Evolutionary conservation across 495 filamentous ascomycete genomes (phyloP).

Genomic region (Penicillium tannophilum): DNA sequence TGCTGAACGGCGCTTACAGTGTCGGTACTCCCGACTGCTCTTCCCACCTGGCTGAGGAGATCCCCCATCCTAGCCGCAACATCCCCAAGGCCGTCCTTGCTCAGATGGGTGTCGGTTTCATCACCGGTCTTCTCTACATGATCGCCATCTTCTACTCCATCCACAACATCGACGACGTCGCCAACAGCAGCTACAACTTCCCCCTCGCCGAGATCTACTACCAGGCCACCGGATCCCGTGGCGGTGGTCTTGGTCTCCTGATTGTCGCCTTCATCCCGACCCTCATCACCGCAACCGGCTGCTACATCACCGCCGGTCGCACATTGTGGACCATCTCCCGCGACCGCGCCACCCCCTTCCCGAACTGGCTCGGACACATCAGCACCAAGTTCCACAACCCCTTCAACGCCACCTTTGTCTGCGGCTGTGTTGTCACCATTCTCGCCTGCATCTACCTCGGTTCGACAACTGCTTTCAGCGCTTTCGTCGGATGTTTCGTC

Average conservation of each 20-base stretch:
- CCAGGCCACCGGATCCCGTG: conserved; percentile 70
- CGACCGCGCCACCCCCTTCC: conserved; percentile 60
- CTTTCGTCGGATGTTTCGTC: conserved; percentile 71
- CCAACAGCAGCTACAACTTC: conserved; percentile 55
- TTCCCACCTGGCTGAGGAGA: conserved; percentile 81
- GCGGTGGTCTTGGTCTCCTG: conserved; percentile 59
- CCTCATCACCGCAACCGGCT: conserved; percentile 63
- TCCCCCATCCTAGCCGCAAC: conserved; percentile 58
- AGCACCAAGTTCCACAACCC: conserved; percentile 59
- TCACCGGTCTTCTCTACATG: conserved; percentile 51
- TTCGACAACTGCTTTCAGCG: conserved; percentile 71
- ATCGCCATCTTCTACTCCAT: conserved; percentile 58
- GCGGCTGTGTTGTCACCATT: conserved; percentile 59
- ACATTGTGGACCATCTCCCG: conserved; percentile 83
- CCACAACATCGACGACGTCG: conserved; percentile 40
- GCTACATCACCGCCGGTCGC: conserved; percentile 76
- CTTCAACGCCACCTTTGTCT: conserved; percentile 65
- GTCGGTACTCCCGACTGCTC: conserved; percentile 79
- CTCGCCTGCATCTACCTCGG: conserved; percentile 78
- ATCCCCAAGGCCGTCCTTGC: conserved; percentile 54
- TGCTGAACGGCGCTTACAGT: conserved; percentile 84
- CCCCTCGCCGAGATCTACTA: conserved; percentile 78
- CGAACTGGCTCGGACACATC: conserved; percentile 41
- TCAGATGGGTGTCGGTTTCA: conserved; percentile 52
- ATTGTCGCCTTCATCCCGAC: conserved; percentile 69